These are phyloP conservation scores for Wickerhamiella sergipiensis DNA, from an alignment of 805 yeast species.

Conservation along the genomic window DNA sequence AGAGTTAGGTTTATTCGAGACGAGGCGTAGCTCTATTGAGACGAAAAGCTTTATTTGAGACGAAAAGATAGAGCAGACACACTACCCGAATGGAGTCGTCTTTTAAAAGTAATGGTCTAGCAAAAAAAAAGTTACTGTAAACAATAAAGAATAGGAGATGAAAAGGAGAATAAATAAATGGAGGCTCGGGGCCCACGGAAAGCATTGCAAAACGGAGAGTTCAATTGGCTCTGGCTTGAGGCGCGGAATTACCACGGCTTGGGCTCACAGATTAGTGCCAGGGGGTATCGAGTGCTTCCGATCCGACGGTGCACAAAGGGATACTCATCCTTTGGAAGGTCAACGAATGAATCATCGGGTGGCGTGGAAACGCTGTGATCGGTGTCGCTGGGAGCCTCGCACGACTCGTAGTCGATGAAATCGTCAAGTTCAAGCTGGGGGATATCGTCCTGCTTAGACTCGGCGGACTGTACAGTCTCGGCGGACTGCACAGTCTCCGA, in stretches of 20 bases:
- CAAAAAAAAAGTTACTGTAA: neutral
- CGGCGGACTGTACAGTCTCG: no score
- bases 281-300: conserved; percentile 14
- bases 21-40: no score
- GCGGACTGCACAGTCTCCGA: no score
- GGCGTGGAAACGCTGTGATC: neutral
- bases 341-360: conserved; percentile 9
- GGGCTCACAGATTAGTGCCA: conserved; percentile 8
- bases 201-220: no score
- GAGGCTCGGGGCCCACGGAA: neutral
- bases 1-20: no score
- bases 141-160: neutral
- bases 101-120: no score
- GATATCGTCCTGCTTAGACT: neutral
- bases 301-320: conserved; percentile 14
- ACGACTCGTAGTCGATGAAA: conserved; percentile 17
- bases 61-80: no score
- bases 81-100: no score
- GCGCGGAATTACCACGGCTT: conserved; percentile 10
- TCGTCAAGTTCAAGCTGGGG: conserved; percentile 5
- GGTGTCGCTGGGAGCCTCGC: conserved; percentile 9
- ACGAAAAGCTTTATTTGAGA: no score
- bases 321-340: neutral
- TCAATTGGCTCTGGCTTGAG: no score
- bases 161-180: neutral